Percentiles rank a stretch among this genome's conserved stretches.
These are phyloP conservation scores for Aspergillus egyptiacus DNA, from an alignment of 495 filamentous ascomycete genomes.

Conservation along the genomic window DNA sequence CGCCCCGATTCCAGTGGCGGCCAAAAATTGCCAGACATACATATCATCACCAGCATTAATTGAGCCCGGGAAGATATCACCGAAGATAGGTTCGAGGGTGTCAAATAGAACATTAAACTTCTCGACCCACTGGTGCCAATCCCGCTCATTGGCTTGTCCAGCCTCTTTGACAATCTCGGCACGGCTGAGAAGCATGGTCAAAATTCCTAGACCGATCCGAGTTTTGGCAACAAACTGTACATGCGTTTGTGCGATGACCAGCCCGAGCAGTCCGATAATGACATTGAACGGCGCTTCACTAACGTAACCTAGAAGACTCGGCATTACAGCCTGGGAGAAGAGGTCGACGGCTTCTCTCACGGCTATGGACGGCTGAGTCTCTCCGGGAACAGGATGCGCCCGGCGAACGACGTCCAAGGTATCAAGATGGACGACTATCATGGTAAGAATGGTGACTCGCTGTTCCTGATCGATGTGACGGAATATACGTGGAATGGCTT, in stretches of 20 bases:
- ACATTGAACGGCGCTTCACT: slow-evolving; percentile 87
- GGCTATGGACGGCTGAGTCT: slow-evolving; percentile 60
- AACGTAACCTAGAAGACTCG: slow-evolving; percentile 77
- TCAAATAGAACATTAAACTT: slow-evolving; percentile 86
- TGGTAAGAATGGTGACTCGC: slow-evolving; percentile 86
- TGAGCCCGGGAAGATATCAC: slow-evolving; percentile 76
- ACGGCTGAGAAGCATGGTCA: slow-evolving; percentile 91
- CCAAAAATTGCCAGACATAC: slow-evolving; percentile 97
- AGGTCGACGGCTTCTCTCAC: slow-evolving; percentile 88
- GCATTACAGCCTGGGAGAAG: slow-evolving; percentile 82
- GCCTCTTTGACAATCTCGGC: slow-evolving; percentile 88
- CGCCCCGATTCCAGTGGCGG: slow-evolving; percentile 86
- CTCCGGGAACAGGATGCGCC: slow-evolving; percentile 62
- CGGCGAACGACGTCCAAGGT: slow-evolving; percentile 79
- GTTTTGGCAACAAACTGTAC: slow-evolving; percentile 72
- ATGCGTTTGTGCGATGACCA: slow-evolving; percentile 77
- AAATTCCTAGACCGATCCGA: slow-evolving; percentile 76
- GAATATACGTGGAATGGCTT: slow-evolving; percentile 89
- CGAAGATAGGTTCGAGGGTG: slow-evolving; percentile 72
- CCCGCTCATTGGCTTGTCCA: slow-evolving; percentile 58
- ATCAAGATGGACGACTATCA: slow-evolving; percentile 93
- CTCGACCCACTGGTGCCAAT: slow-evolving; percentile 77
- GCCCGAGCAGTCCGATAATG: slow-evolving; percentile 77
- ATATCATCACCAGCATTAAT: slow-evolving; percentile 81
- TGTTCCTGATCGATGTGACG: slow-evolving; percentile 88